These are phyloP conservation scores for Dalbergia oliveri DNA, from an alignment of 306 rosid genomes.

Conservation along the genomic window DNA sequence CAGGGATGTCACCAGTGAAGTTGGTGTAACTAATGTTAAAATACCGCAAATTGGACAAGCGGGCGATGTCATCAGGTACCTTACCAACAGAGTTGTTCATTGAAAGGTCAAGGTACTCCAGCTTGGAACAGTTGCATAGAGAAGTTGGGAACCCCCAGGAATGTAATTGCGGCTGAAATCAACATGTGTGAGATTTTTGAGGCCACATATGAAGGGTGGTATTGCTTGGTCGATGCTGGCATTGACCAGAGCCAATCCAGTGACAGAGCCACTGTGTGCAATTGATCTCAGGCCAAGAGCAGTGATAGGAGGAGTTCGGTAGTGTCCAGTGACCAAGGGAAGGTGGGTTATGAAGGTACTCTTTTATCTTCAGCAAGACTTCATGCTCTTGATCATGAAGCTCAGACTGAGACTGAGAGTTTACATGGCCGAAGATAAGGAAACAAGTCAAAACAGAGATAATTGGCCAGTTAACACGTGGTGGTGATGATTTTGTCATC, in stretches of 20 bases:
- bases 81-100: slow-evolving; percentile 59
- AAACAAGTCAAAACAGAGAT: slow-evolving; percentile 39
- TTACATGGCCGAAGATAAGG: slow-evolving; percentile 40
- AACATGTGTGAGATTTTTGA: slow-evolving; percentile 63
- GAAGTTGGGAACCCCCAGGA: slow-evolving; percentile 64
- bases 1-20: slow-evolving; percentile 68
- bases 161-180: slow-evolving; percentile 49
- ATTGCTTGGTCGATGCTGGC: slow-evolving; percentile 42
- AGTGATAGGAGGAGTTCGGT: slow-evolving; percentile 53
- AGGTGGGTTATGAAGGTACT: slow-evolving; percentile 54
- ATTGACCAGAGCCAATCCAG: slow-evolving; percentile 32
- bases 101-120: slow-evolving; percentile 56
- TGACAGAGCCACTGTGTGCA: slow-evolving; percentile 65
- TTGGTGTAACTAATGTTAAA: slow-evolving; percentile 58
- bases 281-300: slow-evolving; percentile 64
- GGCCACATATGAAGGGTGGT: slow-evolving; percentile 75
- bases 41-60: slow-evolving; percentile 50
- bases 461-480: background rate
- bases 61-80: slow-evolving; percentile 62
- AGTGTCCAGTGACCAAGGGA: slow-evolving; percentile 59
- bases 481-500: slow-evolving; percentile 45
- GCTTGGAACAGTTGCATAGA: slow-evolving; percentile 68
- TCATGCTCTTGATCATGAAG: slow-evolving; percentile 59
- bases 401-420: slow-evolving; percentile 44
- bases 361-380: slow-evolving; percentile 56